These are phyloP conservation scores for Talaromyces sp. DNA, from an alignment of 2,329 filamentous ascomycete genomes.

Conservation along the genomic window DNA sequence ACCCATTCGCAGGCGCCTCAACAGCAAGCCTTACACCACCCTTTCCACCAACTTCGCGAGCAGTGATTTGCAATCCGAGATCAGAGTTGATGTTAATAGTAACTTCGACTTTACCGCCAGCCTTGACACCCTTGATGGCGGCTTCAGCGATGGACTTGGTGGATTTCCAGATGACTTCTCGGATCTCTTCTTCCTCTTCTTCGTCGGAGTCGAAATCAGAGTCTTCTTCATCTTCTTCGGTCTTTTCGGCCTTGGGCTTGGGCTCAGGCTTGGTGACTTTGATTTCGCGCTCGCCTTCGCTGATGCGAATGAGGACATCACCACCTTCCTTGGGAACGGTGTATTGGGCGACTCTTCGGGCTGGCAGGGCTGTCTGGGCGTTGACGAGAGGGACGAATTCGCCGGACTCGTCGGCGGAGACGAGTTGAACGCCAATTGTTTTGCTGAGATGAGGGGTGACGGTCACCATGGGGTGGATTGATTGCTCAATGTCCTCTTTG, in stretches of 20 bases:
- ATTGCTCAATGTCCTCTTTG: constrained; percentile 87
- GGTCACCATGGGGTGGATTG: constrained; percentile 89
- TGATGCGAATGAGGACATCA: constrained; percentile 81
- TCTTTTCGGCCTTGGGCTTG: constrained; percentile 62
- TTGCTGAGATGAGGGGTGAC: constrained; percentile 86
- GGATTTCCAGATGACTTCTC: constrained; percentile 90
- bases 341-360: constrained; percentile 78
- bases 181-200: constrained; percentile 67
- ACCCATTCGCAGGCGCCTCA: constrained; percentile 41
- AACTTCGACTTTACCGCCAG: constrained; percentile 86
- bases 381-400: constrained; percentile 76
- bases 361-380: constrained; percentile 84
- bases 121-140: constrained; percentile 77
- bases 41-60: constrained; percentile 82
- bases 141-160: constrained; percentile 80
- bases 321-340: constrained; percentile 73
- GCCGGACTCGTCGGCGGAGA: constrained; percentile 48
- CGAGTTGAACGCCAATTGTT: constrained; percentile 79
- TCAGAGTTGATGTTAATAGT: constrained; percentile 84
- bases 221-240: constrained; percentile 56
- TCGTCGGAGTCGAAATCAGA: constrained; percentile 62
- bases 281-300: constrained; percentile 85
- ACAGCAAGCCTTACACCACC: constrained; percentile 69
- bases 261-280: constrained; percentile 86
- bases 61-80: constrained; percentile 72